Evolutionary conservation across 768 basidiomycete genomes (phyloP), one percentile per base, ranked within the genome.

Genomic region (Rhodosporidiobolus odoratus): DNA sequence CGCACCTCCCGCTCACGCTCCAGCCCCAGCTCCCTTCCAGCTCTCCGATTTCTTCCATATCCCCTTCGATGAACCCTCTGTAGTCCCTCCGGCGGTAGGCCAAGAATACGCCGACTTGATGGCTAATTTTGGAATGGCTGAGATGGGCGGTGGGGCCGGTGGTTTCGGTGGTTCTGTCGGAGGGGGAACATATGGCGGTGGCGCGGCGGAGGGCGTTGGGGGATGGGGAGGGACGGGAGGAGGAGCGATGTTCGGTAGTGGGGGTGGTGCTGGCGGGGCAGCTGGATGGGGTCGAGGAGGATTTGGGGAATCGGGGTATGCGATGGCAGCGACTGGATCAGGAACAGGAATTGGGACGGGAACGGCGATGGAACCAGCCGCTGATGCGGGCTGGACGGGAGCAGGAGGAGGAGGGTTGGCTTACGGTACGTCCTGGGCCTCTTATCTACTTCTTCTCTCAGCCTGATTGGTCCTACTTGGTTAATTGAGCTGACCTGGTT

Each of bases 11-110:
- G 3, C 58, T 45, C 6, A 6, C 23, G 23, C 57, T n/a, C 23
- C 25, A 23, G 40, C 4, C 52, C 12, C 38, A 16, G 7, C 40
- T 6, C 32, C 7, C 37, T 21, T 3, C n/a, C 40, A 6, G 23
- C 34, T 35, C 56, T 2, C 21, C 23, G 54, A 56, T 45, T 58
- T 65, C 35, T 65, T 41, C 43, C 2, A 12, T 4, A 43, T 65
- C 45, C 54, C 64, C 7, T 19, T 58, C 17, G 64, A 65, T 37
- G 43, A 56, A 23, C 30, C 63, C 40, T n/a, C 34, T 13, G 16
- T 47, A 3, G 43, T 58, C n/a, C 64, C 64, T 43, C 64, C 54
- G 12, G 54, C 54, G 6, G 45, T 65, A 32, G 43, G 34, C 21
- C 61, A 62, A 15, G 47, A 7, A 2, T 40, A n/a, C 25, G 57